Evolutionary conservation across 768 basidiomycete species (phyloP).

Genomic region (Suillus occidentalis): DNA sequence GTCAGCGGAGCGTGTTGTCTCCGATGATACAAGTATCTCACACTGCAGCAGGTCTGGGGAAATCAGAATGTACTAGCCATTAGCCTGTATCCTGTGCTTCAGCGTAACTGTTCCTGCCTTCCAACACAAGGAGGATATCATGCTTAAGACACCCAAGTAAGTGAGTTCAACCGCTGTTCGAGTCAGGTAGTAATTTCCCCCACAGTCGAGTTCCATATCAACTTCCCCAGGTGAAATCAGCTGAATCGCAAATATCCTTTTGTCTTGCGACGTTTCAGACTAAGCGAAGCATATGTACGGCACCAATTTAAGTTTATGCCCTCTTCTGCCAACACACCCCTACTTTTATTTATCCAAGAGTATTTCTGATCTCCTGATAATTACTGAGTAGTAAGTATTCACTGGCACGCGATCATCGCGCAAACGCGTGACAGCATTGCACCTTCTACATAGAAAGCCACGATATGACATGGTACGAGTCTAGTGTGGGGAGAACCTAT

Average conservation of each 20-base stretch:
- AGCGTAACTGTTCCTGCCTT: neutral
- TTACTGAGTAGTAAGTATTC: neutral
- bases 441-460: neutral
- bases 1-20: neutral
- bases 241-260: neutral
- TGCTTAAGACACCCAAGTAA: neutral
- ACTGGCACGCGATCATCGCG: neutral
- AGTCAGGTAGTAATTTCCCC: neutral
- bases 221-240: too few relatives aligned
- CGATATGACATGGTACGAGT: neutral
- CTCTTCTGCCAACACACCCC: neutral
- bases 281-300: neutral
- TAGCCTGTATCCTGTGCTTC: too few relatives aligned
- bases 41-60: too few relatives aligned
- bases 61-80: too few relatives aligned
- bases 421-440: too few relatives aligned
- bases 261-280: neutral
- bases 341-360: neutral
- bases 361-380: neutral
- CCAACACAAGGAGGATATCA: neutral
- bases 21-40: neutral
- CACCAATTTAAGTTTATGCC: neutral
- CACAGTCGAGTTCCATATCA: too few relatives aligned
- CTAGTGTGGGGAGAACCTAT: too few relatives aligned
- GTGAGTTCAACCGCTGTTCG: neutral